Evolutionary conservation across 2,329 filamentous ascomycete genomes (phyloP), one percentile per base, ranked within the genome.

Genomic region (Emmonsiellopsis sp.): DNA sequence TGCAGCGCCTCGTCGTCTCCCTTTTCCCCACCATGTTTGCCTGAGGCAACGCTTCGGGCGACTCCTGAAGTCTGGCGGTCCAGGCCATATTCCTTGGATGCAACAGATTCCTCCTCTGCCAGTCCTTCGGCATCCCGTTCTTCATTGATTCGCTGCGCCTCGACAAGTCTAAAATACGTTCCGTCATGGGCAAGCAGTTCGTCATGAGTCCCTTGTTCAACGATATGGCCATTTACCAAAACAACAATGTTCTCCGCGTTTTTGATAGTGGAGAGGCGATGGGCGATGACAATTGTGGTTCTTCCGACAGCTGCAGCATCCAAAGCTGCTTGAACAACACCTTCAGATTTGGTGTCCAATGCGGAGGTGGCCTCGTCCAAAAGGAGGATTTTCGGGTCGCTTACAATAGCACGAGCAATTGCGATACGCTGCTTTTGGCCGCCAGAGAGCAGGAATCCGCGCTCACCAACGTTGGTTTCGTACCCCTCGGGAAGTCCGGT

Each of bases 361-460:
- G 90, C 90, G 39, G 87, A 93, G 0, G 93, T 98, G 5, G 93
- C 93, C 69, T 98, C 93, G 60, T 98, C 93, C 5, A 98, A 83
- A 0, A 98, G 79, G 1, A 98, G 77, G 63, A 98, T 84, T 73
- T 91, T 94, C 0, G 92, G 92, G 62, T 96, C 87, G 14, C 87
- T 92, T 33, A 96, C 88, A 53, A 96, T 82, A 40, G 91, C 91
- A 63, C 90, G 80, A 6, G 92, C 90, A 69, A 97, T 96, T 10
- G 92, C 91, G 64, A 97, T 94, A 61, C 93, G 88, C 71, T 97
- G 93, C 70, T 96, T 95, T 71, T 98, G 93, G 37, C 93, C 93
- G 67, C 93, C 93, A 53, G 88, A 95, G 7, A 98, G 78, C 51
- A 96, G 74, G 66, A 95, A 95, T 8, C 93, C 93, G 57, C 91